These are phyloP conservation scores for Allium sativum DNA, from an alignment of 106 monocot genomes.

Conservation along the genomic window DNA sequence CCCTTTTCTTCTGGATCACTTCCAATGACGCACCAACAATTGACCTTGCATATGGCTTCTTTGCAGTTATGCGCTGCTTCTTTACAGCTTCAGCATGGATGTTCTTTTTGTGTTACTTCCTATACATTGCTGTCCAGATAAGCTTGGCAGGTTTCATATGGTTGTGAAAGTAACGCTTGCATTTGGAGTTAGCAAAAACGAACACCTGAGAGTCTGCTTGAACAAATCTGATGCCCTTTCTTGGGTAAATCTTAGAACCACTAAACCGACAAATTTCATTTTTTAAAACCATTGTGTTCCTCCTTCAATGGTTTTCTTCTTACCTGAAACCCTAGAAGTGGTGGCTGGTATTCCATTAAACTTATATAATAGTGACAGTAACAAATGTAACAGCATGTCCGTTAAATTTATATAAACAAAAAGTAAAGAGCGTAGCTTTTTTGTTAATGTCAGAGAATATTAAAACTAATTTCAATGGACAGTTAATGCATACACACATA, in stretches of 20 bases:
- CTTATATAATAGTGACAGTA: too few species aligned
- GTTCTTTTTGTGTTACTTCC: conserved; percentile 41
- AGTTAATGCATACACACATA: too few species aligned
- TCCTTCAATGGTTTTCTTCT: too few species aligned
- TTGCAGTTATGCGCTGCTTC: conserved; percentile 42
- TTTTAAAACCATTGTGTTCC: too few species aligned
- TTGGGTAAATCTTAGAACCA: conserved; percentile 53
- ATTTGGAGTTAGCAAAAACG: conserved; percentile 25
- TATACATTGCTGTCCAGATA: conserved; percentile 22
- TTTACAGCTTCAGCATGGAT: conserved; percentile 44
- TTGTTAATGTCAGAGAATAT: too few species aligned
- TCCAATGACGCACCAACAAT: conserved; percentile 22
- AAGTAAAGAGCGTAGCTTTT: too few species aligned
- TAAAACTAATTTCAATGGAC: too few species aligned
- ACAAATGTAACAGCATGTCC: too few species aligned
- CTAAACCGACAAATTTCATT: conserved; percentile 45
- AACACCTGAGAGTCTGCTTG: conserved; percentile 40
- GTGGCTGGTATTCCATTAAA: too few species aligned
- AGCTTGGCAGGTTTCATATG: conserved; percentile 40
- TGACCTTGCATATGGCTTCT: conserved; percentile 38
- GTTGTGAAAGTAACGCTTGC: conserved; percentile 53
- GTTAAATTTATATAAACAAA: too few species aligned
- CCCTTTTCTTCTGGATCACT: conserved; percentile 26
- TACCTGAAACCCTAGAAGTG: too few species aligned
- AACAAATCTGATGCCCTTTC: conserved; percentile 51